These are phyloP conservation scores for Barbatosphaeria neglecta DNA, from an alignment of 495 filamentous ascomycete species.

Conservation along the genomic window DNA sequence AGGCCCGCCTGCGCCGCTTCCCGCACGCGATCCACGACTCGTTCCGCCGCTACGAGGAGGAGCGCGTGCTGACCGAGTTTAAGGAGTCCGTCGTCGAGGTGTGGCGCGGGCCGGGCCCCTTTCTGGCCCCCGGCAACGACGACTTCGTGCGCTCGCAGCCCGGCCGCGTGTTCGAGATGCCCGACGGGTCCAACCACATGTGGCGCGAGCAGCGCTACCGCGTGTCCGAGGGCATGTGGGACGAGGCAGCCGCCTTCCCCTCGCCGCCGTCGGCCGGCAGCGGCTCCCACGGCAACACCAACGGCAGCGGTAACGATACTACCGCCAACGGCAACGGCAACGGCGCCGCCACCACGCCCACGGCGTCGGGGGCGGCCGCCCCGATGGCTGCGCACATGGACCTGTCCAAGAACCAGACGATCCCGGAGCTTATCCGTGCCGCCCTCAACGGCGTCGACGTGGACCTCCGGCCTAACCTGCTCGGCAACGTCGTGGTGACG, in stretches of 20 bases:
- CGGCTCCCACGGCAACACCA: constrained; percentile 5
- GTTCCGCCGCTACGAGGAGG: constrained; percentile 77
- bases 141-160: constrained; percentile 53
- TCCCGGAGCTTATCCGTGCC: constrained; percentile 69
- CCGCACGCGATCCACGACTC: constrained; percentile 51
- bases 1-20: constrained; percentile 44
- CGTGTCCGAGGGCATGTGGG: constrained; percentile 79
- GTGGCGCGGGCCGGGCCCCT: constrained; percentile 72
- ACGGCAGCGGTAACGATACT: no score
- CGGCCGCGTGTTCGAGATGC: constrained; percentile 88
- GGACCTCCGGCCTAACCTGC: constrained; percentile 70
- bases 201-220: constrained; percentile 79
- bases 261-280: no score
- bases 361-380: constrained; percentile 1
- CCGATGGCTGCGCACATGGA: no score
- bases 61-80: constrained; percentile 86
- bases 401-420: constrained; percentile 59
- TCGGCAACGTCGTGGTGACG: constrained; percentile 86
- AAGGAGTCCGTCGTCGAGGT: constrained; percentile 94
- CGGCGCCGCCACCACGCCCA: no score
- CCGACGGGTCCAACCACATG: constrained; percentile 87
- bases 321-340: constrained; percentile 5
- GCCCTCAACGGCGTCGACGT: constrained; percentile 70
- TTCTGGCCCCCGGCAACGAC: constrained; percentile 48
- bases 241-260: constrained; percentile 55